phyloP scores from a whole-genome alignment of 2,329 filamentous ascomycete species.

The Ophiostoma angusticollis region DNA sequence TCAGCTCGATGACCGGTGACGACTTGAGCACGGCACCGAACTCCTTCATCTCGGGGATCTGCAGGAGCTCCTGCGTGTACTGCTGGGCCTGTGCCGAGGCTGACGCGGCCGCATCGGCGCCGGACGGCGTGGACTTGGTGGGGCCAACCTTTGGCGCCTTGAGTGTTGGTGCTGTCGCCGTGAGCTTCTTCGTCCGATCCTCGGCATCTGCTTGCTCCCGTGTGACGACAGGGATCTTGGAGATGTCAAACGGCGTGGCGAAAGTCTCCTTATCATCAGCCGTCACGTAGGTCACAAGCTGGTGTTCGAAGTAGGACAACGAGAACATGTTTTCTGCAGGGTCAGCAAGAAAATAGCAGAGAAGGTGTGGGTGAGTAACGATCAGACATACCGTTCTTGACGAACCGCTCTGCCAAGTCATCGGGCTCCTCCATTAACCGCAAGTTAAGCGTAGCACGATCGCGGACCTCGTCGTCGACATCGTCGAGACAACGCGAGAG shows the following conservation, averaged over 20 bases:
- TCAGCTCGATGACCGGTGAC: conserved; percentile 72
- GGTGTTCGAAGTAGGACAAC: conserved; percentile 87
- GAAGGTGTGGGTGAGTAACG: background rate
- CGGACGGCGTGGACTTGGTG: conserved; percentile 56
- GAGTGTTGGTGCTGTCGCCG: conserved; percentile 78
- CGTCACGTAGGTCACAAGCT: conserved; percentile 94
- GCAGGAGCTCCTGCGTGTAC: conserved; percentile 75
- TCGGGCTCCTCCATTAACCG: conserved; percentile 87
- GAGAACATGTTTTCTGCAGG: conserved; percentile 95
- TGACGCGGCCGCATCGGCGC: conserved; percentile 57
- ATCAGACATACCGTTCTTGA: conserved; percentile 66
- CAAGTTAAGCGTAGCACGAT: conserved; percentile 86
- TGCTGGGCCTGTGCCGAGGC: conserved; percentile 74
- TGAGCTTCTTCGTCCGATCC: conserved; percentile 94
- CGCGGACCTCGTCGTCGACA: conserved; percentile 92
- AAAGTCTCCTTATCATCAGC: conserved; percentile 82
- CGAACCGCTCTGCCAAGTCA: conserved; percentile 72
- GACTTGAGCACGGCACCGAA: conserved; percentile 91
- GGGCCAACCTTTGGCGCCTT: conserved; percentile 80
- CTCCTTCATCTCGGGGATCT: conserved; percentile 80
- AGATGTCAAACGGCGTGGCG: conserved; percentile 75
- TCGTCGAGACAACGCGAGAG: conserved; percentile 91
- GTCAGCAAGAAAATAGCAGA: too few species aligned
- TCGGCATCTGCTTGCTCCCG: conserved; percentile 93
- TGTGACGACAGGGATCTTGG: conserved; percentile 81